A percentile compares a stretch with the other conserved stretches of the same genome.
Conservation (phyloP, 2,329 filamentous ascomycete species). For the Microdochium nivale region DNA sequence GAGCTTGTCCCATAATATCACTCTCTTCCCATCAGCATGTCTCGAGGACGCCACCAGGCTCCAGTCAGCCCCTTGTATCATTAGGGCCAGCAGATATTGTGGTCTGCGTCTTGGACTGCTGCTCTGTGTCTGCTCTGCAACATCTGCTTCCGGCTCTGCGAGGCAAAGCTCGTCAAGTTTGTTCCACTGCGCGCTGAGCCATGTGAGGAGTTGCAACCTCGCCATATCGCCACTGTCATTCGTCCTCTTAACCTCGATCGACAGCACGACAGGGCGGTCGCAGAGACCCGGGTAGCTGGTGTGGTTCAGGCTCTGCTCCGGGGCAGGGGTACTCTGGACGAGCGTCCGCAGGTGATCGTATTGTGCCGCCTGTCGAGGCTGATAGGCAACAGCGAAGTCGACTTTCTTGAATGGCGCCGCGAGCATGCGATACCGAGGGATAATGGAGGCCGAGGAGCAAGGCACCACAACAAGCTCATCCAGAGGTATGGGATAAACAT, state of each 20-base stretch:
- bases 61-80: neutral
- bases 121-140: neutral
- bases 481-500: neutral
- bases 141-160: neutral
- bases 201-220: neutral
- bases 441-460: neutral
- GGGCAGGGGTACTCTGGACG: neutral
- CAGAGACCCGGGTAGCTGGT: neutral
- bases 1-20: neutral
- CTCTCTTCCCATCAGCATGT: neutral
- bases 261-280: neutral
- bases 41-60: neutral
- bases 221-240: neutral
- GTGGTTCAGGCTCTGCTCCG: slow-evolving; percentile 1
- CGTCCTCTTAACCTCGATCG: neutral
- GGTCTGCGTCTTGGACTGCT: neutral
- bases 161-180: neutral
- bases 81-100: neutral
- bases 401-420: neutral
- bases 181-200: neutral
- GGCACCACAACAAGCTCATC: neutral
- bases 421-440: neutral
- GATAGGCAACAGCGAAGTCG: neutral
- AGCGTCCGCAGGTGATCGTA: neutral
- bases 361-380: neutral